These are phyloP conservation scores for Scleroderma citrinum DNA, from an alignment of 768 basidiomycete genomes.

Conservation along the genomic window DNA sequence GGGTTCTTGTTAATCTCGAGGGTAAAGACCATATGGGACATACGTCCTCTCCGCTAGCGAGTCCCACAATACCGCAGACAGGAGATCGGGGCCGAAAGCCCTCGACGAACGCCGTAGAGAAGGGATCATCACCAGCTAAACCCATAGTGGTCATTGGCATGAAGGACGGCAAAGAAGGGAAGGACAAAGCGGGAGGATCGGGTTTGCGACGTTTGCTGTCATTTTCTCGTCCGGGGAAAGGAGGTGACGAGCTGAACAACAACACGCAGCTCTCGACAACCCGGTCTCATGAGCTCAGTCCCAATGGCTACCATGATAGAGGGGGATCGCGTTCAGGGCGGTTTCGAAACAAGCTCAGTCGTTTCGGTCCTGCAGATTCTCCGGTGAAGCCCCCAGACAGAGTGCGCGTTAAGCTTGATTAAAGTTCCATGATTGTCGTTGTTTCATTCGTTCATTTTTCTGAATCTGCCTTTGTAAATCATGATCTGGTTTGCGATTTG, in stretches of 20 bases:
- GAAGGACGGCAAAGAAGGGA: slow-evolving; percentile 47
- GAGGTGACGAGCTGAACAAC: slow-evolving; percentile 22
- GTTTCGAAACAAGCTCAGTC: slow-evolving; percentile 24
- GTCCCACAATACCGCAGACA: slow-evolving; percentile 22
- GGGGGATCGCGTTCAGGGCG: slow-evolving; percentile 21
- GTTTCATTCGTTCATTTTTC: slow-evolving; percentile 1
- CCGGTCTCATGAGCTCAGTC: slow-evolving; percentile 23
- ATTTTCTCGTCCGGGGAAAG: slow-evolving; percentile 26
- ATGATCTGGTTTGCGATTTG: slow-evolving; percentile 17
- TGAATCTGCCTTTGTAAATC: slow-evolving; percentile 23
- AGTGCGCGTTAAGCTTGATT: slow-evolving; percentile 32
- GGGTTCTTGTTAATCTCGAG: slow-evolving; percentile 64
- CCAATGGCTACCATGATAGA: slow-evolving; percentile 16
- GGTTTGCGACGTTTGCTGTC: slow-evolving; percentile 29
- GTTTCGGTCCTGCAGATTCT: slow-evolving; percentile 23
- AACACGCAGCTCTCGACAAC: slow-evolving; percentile 19
- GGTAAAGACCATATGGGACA: slow-evolving; percentile 31
- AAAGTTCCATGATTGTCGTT: slow-evolving; percentile 10
- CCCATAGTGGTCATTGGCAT: slow-evolving; percentile 58
- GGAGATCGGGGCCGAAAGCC: slow-evolving; percentile 25
- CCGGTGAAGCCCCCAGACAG: slow-evolving; percentile 27
- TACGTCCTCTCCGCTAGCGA: slow-evolving; percentile 15
- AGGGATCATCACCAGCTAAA: slow-evolving; percentile 49
- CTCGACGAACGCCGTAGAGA: slow-evolving; percentile 20
- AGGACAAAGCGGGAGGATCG: slow-evolving; percentile 23